These are phyloP conservation scores for Eimeria falciformis DNA, from an alignment of 169 alveolate genomes.

Conservation along the genomic window DNA sequence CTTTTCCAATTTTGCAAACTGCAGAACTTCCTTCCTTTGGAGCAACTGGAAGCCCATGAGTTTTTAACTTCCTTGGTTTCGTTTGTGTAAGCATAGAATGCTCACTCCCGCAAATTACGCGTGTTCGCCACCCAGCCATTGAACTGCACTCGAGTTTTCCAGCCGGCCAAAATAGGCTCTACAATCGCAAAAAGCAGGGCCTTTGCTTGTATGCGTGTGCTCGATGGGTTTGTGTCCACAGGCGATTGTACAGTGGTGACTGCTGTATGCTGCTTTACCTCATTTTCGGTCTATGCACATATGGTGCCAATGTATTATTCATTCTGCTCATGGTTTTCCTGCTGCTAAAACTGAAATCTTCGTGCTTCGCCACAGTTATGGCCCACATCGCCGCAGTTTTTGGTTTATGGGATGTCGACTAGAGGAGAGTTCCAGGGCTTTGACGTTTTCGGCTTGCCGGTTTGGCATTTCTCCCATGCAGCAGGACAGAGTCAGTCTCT, in stretches of 20 bases:
- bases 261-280: conserved; percentile 44
- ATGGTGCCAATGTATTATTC: conserved; percentile 16
- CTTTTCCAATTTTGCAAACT: neutral
- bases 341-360: conserved; percentile 33
- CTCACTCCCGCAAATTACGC: neutral
- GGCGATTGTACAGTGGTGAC: conserved; percentile 61
- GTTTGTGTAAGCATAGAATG: conserved; percentile 48
- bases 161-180: neutral
- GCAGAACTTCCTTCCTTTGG: conserved; percentile 52
- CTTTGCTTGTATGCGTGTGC: neutral
- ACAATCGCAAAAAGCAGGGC: neutral
- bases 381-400: conserved; percentile 37
- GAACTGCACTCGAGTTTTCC: neutral
- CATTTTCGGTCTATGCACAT: conserved; percentile 34
- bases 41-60: conserved; percentile 57
- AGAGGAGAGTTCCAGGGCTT: neutral
- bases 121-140: neutral
- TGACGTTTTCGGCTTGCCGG: no score
- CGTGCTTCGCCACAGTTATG: conserved; percentile 21
- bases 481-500: no score
- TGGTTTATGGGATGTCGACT: conserved; percentile 31
- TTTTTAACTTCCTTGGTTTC: conserved; percentile 40
- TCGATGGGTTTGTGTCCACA: neutral
- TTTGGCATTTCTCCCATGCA: no score
- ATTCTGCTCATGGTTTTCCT: neutral